Percentiles rank a stretch among this genome's conserved stretches.
Conservation (phyloP, 2,329 filamentous ascomycete genomes). For the Aureobasidium subglaciale region DNA sequence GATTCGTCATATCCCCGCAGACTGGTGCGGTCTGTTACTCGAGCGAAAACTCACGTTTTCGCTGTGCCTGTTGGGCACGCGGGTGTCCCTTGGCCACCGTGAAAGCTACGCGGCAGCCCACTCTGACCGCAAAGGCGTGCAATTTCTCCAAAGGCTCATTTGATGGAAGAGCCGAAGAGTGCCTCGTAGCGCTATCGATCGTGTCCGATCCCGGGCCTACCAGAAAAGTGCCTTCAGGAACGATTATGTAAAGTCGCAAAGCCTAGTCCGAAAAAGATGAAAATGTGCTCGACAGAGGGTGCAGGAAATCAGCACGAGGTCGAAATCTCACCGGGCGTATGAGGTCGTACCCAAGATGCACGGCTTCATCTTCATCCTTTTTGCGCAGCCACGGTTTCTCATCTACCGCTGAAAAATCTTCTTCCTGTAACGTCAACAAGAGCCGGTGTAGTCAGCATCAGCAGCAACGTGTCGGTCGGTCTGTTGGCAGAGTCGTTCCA, state of each 20-base stretch:
- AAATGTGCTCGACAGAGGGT: constrained; percentile 13
- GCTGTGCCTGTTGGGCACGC: constrained; percentile 4
- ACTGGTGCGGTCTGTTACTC: neutral
- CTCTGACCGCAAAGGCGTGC: neutral
- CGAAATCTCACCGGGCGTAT: neutral
- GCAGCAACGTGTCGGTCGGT: constrained; percentile 3
- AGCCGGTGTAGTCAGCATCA: constrained; percentile 1
- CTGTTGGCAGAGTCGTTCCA: neutral
- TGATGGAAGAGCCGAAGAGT: neutral
- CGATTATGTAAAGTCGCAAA: constrained; percentile 10
- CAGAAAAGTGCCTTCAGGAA: neutral
- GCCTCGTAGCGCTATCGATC: neutral
- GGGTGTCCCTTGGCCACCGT: neutral
- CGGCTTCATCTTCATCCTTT: constrained; percentile 1
- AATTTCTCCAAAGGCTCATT: neutral
- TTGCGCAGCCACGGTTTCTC: neutral
- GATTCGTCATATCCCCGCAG: constrained; percentile 1
- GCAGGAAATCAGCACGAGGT: constrained; percentile 11
- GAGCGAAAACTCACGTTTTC: constrained; percentile 2
- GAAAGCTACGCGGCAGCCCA: neutral
- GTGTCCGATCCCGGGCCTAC: neutral
- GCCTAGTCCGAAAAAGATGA: constrained; percentile 10
- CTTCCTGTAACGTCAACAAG: neutral
- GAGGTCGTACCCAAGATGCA: constrained; percentile 5
- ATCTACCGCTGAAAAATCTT: neutral